Evolutionary conservation across 768 basidiomycete genomes (phyloP).

Genomic region (Russula brevipes): DNA sequence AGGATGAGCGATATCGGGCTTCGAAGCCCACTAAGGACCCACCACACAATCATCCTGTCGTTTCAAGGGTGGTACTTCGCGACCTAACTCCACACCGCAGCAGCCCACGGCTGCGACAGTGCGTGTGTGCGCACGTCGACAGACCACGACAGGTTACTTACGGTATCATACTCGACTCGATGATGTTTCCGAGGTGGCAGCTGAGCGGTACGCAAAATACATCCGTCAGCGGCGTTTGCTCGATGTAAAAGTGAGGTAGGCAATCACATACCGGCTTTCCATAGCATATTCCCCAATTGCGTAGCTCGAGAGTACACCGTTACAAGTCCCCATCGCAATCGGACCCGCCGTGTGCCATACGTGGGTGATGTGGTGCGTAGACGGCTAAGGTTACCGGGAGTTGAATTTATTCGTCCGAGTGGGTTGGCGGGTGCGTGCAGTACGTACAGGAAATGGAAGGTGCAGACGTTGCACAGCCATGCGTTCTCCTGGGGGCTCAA

Average conservation of each 20-base stretch:
- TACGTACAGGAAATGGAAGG: slow-evolving; percentile 74
- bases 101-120: slow-evolving; percentile 66
- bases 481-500: slow-evolving; percentile 73
- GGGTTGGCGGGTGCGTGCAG: slow-evolving; percentile 1
- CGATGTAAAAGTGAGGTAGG: background rate
- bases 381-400: slow-evolving; percentile 43
- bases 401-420: background rate
- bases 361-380: slow-evolving; percentile 73
- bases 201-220: slow-evolving; percentile 27
- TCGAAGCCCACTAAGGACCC: slow-evolving; percentile 29
- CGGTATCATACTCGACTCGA: slow-evolving; percentile 79
- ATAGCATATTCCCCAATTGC: slow-evolving; percentile 81
- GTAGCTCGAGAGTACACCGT: slow-evolving; percentile 69
- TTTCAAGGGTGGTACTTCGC: slow-evolving; percentile 54
- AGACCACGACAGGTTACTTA: slow-evolving; percentile 77
- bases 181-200: slow-evolving; percentile 86
- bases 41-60: slow-evolving; percentile 64
- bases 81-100: slow-evolving; percentile 50
- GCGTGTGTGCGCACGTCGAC: slow-evolving; percentile 79
- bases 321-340: slow-evolving; percentile 82
- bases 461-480: slow-evolving; percentile 71
- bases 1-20: background rate
- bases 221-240: background rate
- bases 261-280: slow-evolving; percentile 50
- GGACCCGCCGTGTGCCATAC: slow-evolving; percentile 94